Conservation (phyloP, 768 basidiomycete genomes). For the Pleurotus djamor region DNA sequence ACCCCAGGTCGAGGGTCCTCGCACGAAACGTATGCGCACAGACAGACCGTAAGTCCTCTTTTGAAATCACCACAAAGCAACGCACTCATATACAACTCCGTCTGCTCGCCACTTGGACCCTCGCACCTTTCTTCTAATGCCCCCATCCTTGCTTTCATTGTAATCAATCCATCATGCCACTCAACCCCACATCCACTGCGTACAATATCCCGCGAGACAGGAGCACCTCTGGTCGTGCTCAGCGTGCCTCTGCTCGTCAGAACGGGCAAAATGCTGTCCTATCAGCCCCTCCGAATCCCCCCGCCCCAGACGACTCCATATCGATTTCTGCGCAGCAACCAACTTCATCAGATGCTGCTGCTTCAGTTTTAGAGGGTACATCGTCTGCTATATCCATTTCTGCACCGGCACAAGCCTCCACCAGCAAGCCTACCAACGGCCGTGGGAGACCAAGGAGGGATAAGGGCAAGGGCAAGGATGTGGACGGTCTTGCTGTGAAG, state of each 20-base stretch:
- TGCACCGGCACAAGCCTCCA: constrained; percentile 46
- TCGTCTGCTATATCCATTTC: constrained; percentile 56
- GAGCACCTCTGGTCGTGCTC: constrained; percentile 62
- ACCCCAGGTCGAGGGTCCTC: constrained; percentile 63
- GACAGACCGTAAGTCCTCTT: constrained; percentile 65
- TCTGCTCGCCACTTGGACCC: too few species aligned
- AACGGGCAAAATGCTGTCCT: constrained; percentile 34
- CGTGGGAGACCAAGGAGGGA: constrained; percentile 40
- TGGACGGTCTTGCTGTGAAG: constrained; percentile 32
- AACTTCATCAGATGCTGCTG: constrained; percentile 42
- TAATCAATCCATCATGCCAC: neutral
- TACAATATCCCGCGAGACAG: constrained; percentile 27
- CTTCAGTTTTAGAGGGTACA: constrained; percentile 54
- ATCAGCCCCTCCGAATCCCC: constrained; percentile 34
- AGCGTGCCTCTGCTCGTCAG: constrained; percentile 70
- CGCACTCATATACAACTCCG: neutral
- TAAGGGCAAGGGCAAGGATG: constrained; percentile 55
- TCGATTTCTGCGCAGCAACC: constrained; percentile 38
- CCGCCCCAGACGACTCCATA: constrained; percentile 30
- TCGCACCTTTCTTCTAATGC: constrained; percentile 7
- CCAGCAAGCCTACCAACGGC: constrained; percentile 26
- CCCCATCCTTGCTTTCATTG: constrained; percentile 8
- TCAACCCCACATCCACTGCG: neutral
- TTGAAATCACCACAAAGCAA: constrained; percentile 5
- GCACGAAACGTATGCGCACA: constrained; percentile 69